These are phyloP conservation scores for Halteria grandinella DNA, from an alignment of 73 alveolate genomes.

Conservation along the genomic window DNA sequence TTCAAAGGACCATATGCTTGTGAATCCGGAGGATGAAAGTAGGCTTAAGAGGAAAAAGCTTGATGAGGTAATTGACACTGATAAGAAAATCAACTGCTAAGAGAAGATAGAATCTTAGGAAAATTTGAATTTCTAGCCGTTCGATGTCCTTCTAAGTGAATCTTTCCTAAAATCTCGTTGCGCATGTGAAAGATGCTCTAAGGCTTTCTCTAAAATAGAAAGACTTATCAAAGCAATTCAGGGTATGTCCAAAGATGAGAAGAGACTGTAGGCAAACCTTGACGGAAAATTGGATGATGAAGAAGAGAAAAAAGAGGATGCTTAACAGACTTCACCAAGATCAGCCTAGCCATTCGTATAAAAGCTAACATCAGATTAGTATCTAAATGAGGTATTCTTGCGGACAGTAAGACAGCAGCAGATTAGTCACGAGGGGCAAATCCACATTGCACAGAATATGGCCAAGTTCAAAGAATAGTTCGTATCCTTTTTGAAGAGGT, in stretches of 20 bases:
- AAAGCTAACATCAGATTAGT: neutral
- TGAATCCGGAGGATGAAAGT: too few relatives aligned
- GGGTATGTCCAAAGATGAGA: constrained; percentile 13
- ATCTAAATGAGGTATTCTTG: neutral
- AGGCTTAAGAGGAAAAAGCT: too few relatives aligned
- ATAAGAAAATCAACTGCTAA: too few relatives aligned
- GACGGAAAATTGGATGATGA: constrained; percentile 19
- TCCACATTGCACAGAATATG: constrained; percentile 32
- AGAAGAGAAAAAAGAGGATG: neutral
- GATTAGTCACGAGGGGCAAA: constrained; percentile 45
- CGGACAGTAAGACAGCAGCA: neutral
- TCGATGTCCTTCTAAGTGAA: constrained; percentile 27
- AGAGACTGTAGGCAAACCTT: neutral
- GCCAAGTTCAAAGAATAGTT: constrained; percentile 28
- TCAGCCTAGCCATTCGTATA: neutral
- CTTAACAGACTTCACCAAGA: neutral
- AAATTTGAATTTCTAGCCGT: too few relatives aligned
- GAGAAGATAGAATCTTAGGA: too few relatives aligned
- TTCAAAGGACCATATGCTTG: too few relatives aligned
- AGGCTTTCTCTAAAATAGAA: neutral
- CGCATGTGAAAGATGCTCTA: constrained; percentile 22
- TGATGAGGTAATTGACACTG: too few relatives aligned
- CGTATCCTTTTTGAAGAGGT: constrained; percentile 5
- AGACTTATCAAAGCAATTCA: constrained; percentile 3
- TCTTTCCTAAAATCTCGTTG: constrained; percentile 1